Percentiles rank a stretch among this genome's conserved stretches.
phyloP scores from a whole-genome alignment of 1,284 basidiomycete genomes.

The Pseudozyma pruni region DNA sequence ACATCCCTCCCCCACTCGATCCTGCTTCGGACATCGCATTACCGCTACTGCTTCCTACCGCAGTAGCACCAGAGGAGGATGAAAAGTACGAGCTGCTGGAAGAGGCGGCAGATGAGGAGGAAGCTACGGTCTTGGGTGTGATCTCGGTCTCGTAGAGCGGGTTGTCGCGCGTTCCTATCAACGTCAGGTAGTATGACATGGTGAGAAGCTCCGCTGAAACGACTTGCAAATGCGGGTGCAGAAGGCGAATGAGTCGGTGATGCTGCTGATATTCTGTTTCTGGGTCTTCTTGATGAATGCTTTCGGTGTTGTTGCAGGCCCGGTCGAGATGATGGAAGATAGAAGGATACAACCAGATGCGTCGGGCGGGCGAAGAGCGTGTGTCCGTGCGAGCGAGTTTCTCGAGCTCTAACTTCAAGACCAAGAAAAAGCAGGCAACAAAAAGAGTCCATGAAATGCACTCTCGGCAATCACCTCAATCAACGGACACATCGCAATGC shows the following conservation, averaged over 20 bases:
- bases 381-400: constrained; percentile 1
- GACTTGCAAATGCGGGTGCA: not conserved
- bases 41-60: no score
- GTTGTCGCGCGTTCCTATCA: constrained; percentile 65
- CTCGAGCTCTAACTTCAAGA: not conserved
- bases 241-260: not conserved
- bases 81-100: constrained; percentile 2
- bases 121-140: constrained; percentile 41
- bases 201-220: not conserved
- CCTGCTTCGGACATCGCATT: not conserved
- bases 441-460: not conserved
- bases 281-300: no score
- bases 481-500: no score
- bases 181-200: constrained; percentile 63
- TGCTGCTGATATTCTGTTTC: no score
- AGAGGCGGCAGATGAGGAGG: constrained; percentile 13
- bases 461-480: no score
- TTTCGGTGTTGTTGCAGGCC: not conserved
- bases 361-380: not conserved
- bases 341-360: not conserved
- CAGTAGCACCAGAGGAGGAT: not conserved
- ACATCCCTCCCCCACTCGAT: constrained; percentile 23
- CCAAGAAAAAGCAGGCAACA: not conserved
- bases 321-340: constrained; percentile 3
- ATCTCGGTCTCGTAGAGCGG: constrained; percentile 65